Evolutionary conservation across 2,329 filamentous ascomycete genomes (phyloP).

Genomic region (Claviceps quebecensis): DNA sequence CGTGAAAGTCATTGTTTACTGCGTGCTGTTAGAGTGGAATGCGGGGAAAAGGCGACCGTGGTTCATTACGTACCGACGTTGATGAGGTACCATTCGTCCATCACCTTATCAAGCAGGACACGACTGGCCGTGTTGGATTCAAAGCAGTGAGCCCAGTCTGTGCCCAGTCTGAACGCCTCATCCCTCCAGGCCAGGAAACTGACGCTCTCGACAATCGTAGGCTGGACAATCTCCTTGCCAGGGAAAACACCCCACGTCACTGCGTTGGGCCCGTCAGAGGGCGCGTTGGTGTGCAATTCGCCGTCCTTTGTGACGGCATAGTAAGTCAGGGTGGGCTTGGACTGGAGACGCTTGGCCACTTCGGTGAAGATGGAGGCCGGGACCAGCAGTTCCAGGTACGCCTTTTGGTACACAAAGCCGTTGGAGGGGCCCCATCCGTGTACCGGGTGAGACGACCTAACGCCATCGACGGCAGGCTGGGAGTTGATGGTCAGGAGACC

Average conservation of each 20-base stretch:
- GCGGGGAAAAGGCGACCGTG: background rate
- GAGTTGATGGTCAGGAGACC: conserved; percentile 95
- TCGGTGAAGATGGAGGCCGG: conserved; percentile 66
- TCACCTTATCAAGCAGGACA: conserved; percentile 64
- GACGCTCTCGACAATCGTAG: conserved; percentile 96
- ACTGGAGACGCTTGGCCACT: conserved; percentile 63
- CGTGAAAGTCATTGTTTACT: conserved; percentile 98
- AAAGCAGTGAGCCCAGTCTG: conserved; percentile 91
- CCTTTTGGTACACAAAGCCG: conserved; percentile 97
- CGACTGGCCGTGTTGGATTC: conserved; percentile 63
- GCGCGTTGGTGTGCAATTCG: conserved; percentile 70
- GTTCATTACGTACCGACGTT: conserved; percentile 62
- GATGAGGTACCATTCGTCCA: conserved; percentile 84
- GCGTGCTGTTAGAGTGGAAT: background rate
- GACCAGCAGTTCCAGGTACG: conserved; percentile 84
- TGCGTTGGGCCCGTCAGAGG: conserved; percentile 82
- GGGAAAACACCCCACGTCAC: conserved; percentile 99
- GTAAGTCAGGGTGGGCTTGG: conserved; percentile 74
- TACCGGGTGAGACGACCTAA: conserved; percentile 71
- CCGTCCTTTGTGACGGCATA: conserved; percentile 83
- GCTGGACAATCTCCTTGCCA: conserved; percentile 98
- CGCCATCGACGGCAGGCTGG: conserved; percentile 85
- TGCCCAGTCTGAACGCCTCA: conserved; percentile 83
- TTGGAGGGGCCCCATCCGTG: conserved; percentile 92
- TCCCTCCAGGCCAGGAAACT: conserved; percentile 98